These are phyloP conservation scores for Aspergillus niger DNA, from an alignment of 2,329 filamentous ascomycete species.

Conservation along the genomic window DNA sequence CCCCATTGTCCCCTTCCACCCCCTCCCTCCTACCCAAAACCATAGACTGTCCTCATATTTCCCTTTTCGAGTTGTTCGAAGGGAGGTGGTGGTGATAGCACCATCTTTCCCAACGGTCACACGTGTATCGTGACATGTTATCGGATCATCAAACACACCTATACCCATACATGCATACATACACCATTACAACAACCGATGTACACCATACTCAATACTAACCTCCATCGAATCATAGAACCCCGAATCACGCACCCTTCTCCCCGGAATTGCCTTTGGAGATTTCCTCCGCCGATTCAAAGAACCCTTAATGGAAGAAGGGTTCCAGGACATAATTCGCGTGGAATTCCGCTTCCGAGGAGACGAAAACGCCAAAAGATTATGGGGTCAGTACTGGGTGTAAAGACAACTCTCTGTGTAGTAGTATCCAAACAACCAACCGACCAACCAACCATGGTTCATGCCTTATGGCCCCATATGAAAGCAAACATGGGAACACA, in stretches of 20 bases:
- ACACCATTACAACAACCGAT: background rate
- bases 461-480: no score
- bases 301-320: constrained; percentile 71
- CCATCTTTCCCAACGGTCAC: background rate
- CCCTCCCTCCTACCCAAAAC: background rate
- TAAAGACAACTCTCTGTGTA: background rate
- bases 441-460: no score
- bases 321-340: constrained; percentile 76
- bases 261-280: constrained; percentile 80
- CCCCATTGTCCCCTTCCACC: background rate
- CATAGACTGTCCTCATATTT: no score
- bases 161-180: background rate
- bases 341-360: constrained; percentile 77
- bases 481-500: no score
- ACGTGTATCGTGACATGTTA: background rate
- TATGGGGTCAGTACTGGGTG: constrained; percentile 80
- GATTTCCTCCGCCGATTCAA: constrained; percentile 73
- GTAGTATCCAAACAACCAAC: no score
- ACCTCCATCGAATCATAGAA: constrained; percentile 52
- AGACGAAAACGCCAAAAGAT: constrained; percentile 63
- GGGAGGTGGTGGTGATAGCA: background rate
- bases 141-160: background rate
- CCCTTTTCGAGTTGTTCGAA: no score
- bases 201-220: background rate
- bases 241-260: constrained; percentile 71